Percentiles rank a stretch among this genome's conserved stretches.
Conservation (phyloP, 1,139 yeast species). For the Magnusiomyces sp. region DNA sequence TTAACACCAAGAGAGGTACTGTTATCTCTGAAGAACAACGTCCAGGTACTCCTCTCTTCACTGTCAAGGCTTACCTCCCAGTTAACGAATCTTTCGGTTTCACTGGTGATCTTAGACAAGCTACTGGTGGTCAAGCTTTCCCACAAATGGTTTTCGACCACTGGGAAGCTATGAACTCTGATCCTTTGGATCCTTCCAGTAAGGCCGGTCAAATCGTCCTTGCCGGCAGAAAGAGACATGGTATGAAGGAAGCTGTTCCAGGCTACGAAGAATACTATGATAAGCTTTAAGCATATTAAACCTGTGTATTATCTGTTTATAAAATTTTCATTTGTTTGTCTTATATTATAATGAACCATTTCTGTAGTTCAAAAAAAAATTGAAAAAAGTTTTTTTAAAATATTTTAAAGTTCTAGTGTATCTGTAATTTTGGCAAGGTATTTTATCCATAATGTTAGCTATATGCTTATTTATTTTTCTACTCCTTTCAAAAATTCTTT, state of each 20-base stretch:
- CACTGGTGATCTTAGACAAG: constrained; percentile 99
- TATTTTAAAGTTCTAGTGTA: too few species aligned
- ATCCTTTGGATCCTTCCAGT: constrained; percentile 83
- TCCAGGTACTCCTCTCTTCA: constrained; percentile 99
- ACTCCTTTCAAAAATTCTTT: neutral
- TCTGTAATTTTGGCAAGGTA: too few species aligned
- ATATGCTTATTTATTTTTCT: neutral
- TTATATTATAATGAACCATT: too few species aligned
- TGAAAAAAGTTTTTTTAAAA: neutral
- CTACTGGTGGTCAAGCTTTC: constrained; percentile 99
- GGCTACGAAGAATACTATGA: constrained; percentile 99
- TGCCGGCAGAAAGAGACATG: constrained; percentile 93
- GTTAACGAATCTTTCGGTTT: constrained; percentile 99
- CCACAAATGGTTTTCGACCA: constrained; percentile 99
- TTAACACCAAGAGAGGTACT: constrained; percentile 99
- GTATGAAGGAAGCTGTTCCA: constrained; percentile 95
- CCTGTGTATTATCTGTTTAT: constrained; percentile 5
- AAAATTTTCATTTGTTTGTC: neutral
- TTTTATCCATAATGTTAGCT: neutral
- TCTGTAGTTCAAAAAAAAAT: neutral
- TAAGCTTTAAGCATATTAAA: constrained; percentile 62
- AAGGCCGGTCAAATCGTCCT: constrained; percentile 92
- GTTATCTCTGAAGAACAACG: constrained; percentile 98
- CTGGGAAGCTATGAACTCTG: constrained; percentile 88
- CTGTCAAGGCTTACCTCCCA: constrained; percentile 98